These are phyloP conservation scores for Fusarium anthophilum DNA, from an alignment of 2,329 filamentous ascomycete genomes.

Conservation along the genomic window DNA sequence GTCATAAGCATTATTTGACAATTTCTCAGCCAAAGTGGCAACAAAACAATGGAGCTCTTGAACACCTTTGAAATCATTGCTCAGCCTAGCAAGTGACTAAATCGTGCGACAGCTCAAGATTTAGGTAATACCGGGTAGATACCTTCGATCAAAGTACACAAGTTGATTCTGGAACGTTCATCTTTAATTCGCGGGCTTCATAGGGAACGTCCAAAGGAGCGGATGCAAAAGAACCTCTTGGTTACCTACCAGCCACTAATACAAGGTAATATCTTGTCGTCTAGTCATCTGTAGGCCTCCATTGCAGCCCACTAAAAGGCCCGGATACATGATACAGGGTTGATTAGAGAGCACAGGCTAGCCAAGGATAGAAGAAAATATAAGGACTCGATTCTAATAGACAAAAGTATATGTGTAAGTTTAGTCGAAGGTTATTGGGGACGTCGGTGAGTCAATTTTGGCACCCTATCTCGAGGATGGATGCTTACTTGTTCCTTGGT, in stretches of 20 bases:
- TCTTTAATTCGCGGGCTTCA: not conserved
- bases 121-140: not conserved
- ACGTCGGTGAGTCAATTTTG: not conserved
- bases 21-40: constrained; percentile 6
- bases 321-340: constrained; percentile 13
- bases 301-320: constrained; percentile 26
- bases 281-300: constrained; percentile 2
- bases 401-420: not conserved
- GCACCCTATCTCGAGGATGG: not conserved
- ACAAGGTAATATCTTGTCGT: constrained; percentile 20
- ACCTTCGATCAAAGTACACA: constrained; percentile 3
- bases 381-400: not conserved
- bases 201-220: not conserved
- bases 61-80: not conserved
- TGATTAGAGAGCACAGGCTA: not conserved
- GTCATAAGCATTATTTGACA: constrained; percentile 3
- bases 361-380: not conserved
- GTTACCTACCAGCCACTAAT: constrained; percentile 20
- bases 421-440: no score
- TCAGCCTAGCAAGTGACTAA: not conserved
- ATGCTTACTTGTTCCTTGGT: not conserved
- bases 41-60: constrained; percentile 1
- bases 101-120: not conserved
- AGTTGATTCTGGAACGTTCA: constrained; percentile 13
- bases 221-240: constrained; percentile 21